Evolutionary conservation across 2,329 filamentous ascomycete genomes (phyloP).

Genomic region (Colletotrichum spinosum): DNA sequence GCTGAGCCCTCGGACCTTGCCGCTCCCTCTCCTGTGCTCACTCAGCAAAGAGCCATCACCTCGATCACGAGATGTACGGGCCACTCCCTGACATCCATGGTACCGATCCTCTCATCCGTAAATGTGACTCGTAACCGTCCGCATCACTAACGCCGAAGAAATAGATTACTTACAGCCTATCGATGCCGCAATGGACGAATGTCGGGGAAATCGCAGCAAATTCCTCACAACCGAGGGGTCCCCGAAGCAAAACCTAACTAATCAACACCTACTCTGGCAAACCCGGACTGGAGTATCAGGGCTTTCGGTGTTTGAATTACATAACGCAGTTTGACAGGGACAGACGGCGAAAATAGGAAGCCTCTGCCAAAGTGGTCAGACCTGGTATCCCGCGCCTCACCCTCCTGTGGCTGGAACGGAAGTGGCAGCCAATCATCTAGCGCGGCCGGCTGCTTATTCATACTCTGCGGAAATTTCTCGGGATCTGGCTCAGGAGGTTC

Average conservation of each 20-base stretch:
- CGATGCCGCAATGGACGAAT: conserved; percentile 6
- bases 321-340: conserved; percentile 8
- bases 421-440: conserved; percentile 13
- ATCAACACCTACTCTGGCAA: too few relatives aligned
- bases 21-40: too few relatives aligned
- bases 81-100: too few relatives aligned
- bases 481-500: conserved; percentile 38
- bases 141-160: too few relatives aligned
- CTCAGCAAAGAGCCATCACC: too few relatives aligned
- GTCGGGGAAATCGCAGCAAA: conserved; percentile 14
- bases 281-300: background rate
- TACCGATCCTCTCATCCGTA: too few relatives aligned
- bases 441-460: conserved; percentile 14
- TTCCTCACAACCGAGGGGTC: conserved; percentile 1
- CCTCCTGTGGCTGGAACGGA: conserved; percentile 1
- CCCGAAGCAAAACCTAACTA: background rate
- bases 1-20: background rate
- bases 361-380: conserved; percentile 24
- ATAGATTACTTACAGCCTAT: too few relatives aligned
- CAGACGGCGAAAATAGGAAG: conserved; percentile 39
- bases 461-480: conserved; percentile 46
- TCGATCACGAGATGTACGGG: too few relatives aligned
- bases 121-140: too few relatives aligned
- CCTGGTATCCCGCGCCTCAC: conserved; percentile 15
- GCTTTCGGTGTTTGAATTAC: conserved; percentile 36